Evolutionary conservation across 2,329 filamentous ascomycete genomes (phyloP).

Genomic region (Cladosporium sp.): DNA sequence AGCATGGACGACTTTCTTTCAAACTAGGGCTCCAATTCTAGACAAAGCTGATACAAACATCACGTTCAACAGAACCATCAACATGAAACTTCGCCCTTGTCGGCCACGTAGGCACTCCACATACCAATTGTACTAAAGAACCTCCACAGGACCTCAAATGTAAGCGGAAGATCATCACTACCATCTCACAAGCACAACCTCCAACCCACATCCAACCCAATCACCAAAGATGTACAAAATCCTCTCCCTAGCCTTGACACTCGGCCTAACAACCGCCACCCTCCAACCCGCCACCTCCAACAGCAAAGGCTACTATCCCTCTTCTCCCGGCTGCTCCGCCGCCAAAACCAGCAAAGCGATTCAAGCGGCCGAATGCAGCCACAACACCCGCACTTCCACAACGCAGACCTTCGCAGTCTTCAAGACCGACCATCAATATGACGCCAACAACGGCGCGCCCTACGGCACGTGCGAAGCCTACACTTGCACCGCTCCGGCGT

Average conservation of each 20-base stretch:
- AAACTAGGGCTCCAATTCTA: background rate
- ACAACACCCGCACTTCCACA: conserved; percentile 37
- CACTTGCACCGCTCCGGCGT: conserved; percentile 35
- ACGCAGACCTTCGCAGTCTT: conserved; percentile 40
- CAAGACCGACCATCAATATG: conserved; percentile 45
- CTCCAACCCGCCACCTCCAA: conserved; percentile 36
- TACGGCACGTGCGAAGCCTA: conserved; percentile 47
- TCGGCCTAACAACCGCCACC: conserved; percentile 29
- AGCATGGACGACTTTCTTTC: background rate
- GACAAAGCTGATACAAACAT: conserved; percentile 1
- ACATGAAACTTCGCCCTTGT: conserved; percentile 5
- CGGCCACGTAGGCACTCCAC: background rate
- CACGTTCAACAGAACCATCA: background rate
- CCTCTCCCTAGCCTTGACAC: conserved; percentile 13
- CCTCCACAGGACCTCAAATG: background rate
- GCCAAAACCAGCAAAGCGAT: conserved; percentile 34
- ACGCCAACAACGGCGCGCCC: conserved; percentile 40
- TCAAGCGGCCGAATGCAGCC: conserved; percentile 41
- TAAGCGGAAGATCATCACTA: background rate
- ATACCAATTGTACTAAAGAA: background rate
- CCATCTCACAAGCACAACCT: background rate
- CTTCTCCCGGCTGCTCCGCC: conserved; percentile 26
- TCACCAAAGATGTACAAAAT: conserved; percentile 6
- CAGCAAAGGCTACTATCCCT: conserved; percentile 33
- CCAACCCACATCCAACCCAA: background rate